Conservation (phyloP, 1,284 basidiomycete genomes). For the Tylopilus sp. region DNA sequence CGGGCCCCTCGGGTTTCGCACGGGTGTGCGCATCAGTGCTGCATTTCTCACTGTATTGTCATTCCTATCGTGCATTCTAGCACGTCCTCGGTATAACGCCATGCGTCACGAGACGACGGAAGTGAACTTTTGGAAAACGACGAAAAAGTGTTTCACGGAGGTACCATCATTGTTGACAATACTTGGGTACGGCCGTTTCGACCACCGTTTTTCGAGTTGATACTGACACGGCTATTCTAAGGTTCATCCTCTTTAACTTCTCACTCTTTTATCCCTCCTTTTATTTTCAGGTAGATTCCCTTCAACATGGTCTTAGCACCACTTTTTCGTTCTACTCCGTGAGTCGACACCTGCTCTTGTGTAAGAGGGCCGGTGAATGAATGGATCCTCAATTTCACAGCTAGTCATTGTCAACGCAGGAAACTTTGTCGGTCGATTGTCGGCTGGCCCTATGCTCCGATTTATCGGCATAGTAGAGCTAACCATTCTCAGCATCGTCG, state of each 20-base stretch:
- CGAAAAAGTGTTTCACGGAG: slow-evolving; percentile 38
- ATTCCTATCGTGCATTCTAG: slow-evolving; percentile 38
- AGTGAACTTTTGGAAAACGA: slow-evolving; percentile 26
- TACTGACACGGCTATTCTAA: background rate
- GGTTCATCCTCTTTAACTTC: slow-evolving; percentile 34
- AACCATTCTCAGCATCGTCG: slow-evolving; percentile 44
- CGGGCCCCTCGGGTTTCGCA: slow-evolving; percentile 35
- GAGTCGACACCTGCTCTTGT: slow-evolving; percentile 4
- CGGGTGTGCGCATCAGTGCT: slow-evolving; percentile 43
- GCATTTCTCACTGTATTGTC: slow-evolving; percentile 37
- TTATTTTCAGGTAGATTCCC: slow-evolving; percentile 43
- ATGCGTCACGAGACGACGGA: slow-evolving; percentile 1
- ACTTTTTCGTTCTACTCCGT: slow-evolving; percentile 44
- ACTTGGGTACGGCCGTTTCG: slow-evolving; percentile 26
- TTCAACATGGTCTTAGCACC: slow-evolving; percentile 34
- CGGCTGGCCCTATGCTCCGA: slow-evolving; percentile 38
- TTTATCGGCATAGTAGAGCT: slow-evolving; percentile 55
- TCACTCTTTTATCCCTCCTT: slow-evolving; percentile 39
- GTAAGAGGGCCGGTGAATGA: background rate
- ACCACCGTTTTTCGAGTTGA: background rate
- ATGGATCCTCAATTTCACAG: slow-evolving; percentile 32
- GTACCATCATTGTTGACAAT: slow-evolving; percentile 36
- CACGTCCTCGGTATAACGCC: slow-evolving; percentile 38
- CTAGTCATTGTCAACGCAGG: slow-evolving; percentile 56
- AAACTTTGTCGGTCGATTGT: slow-evolving; percentile 46